Evolutionary conservation across 768 basidiomycete species (phyloP).

Genomic region (Paxillus involutus): DNA sequence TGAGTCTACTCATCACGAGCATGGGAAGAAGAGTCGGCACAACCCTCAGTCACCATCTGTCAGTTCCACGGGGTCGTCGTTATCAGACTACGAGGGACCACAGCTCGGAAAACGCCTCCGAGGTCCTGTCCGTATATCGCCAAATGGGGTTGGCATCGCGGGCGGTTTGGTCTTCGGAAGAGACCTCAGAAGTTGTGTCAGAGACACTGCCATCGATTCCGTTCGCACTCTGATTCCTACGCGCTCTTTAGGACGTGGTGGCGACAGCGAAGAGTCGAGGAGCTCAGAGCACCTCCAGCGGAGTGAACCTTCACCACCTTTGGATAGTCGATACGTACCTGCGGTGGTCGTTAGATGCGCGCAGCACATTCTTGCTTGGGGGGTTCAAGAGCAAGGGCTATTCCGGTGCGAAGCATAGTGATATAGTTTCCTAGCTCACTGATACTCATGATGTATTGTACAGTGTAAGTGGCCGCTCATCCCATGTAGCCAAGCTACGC

Average conservation of each 20-base stretch:
- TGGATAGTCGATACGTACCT: slow-evolving; percentile 60
- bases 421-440: background rate
- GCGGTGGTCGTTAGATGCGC: slow-evolving; percentile 81
- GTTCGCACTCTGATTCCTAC: slow-evolving; percentile 4
- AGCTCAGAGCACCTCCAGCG: background rate
- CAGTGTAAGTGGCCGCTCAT: slow-evolving; percentile 81
- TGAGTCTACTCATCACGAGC: slow-evolving; percentile 19
- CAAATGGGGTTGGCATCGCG: slow-evolving; percentile 32
- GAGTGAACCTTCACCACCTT: slow-evolving; percentile 21
- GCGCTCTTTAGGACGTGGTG: background rate
- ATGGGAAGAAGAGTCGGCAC: slow-evolving; percentile 43
- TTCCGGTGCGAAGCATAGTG: slow-evolving; percentile 61
- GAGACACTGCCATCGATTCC: slow-evolving; percentile 52
- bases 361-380: slow-evolving; percentile 81
- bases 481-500: slow-evolving; percentile 74
- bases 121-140: slow-evolving; percentile 44
- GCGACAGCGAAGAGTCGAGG: background rate
- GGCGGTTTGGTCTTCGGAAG: slow-evolving; percentile 69
- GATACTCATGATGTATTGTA: slow-evolving; percentile 14
- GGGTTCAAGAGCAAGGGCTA: slow-evolving; percentile 81
- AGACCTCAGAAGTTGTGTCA: slow-evolving; percentile 53
- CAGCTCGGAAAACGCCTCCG: slow-evolving; percentile 55
- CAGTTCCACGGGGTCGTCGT: slow-evolving; percentile 48
- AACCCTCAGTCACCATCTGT: slow-evolving; percentile 64
- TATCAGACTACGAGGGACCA: slow-evolving; percentile 51